Conservation (phyloP, 345 rosid species). For the Moringa oleifera region DNA sequence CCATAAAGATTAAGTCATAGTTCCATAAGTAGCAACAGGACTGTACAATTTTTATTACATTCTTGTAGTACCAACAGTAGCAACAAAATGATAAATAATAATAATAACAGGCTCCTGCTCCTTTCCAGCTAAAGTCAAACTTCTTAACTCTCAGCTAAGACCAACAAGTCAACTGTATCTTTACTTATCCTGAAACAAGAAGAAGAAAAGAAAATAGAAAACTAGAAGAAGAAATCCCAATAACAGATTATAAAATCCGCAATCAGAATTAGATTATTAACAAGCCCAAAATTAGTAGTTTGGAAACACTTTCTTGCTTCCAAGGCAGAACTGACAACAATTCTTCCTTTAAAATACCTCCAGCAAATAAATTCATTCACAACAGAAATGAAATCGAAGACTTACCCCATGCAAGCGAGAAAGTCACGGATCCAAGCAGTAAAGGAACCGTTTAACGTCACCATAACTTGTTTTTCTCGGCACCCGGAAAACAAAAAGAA, state of each 20-base stretch:
- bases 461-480: conserved; percentile 21
- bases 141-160: background rate
- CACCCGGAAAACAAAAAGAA: background rate
- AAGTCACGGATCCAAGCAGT: conserved; percentile 47
- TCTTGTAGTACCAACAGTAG: background rate
- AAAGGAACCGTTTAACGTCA: conserved; percentile 23
- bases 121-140: background rate
- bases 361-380: background rate
- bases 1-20: background rate
- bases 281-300: no score
- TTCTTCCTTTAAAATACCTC: background rate
- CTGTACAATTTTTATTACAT: background rate
- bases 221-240: background rate
- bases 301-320: no score
- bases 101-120: no score
- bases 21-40: background rate
- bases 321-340: no score
- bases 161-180: conserved; percentile 4
- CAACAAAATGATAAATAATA: background rate
- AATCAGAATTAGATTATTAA: background rate
- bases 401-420: conserved; percentile 57
- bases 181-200: background rate
- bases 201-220: background rate
- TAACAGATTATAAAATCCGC: background rate
- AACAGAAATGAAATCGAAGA: conserved; percentile 3